These are phyloP conservation scores for Berkeleyomyces rouxiae DNA, from an alignment of 2,329 filamentous ascomycete species.

Conservation along the genomic window DNA sequence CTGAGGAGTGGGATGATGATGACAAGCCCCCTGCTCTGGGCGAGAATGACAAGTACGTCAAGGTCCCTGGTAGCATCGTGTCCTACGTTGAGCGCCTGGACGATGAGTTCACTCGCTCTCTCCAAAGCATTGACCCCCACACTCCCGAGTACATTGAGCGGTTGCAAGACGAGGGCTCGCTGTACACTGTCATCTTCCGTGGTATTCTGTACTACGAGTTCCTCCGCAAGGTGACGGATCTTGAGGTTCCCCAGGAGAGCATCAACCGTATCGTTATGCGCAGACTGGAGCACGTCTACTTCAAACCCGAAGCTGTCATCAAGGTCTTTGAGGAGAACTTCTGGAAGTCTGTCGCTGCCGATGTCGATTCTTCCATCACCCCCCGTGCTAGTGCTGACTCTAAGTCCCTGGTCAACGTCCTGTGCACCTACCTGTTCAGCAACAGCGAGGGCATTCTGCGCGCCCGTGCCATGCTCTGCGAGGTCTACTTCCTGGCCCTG, in stretches of 20 bases:
- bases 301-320: slow-evolving; percentile 91
- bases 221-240: slow-evolving; percentile 50
- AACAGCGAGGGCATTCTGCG: slow-evolving; percentile 92
- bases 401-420: slow-evolving; percentile 58
- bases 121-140: slow-evolving; percentile 94
- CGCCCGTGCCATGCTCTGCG: slow-evolving; percentile 91
- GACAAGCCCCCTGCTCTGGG: slow-evolving; percentile 72
- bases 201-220: slow-evolving; percentile 77
- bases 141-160: slow-evolving; percentile 97
- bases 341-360: slow-evolving; percentile 62
- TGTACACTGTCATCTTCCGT: slow-evolving; percentile 88
- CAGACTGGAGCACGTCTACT: slow-evolving; percentile 92
- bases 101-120: slow-evolving; percentile 90
- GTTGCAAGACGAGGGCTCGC: slow-evolving; percentile 69
- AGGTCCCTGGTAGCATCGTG: slow-evolving; percentile 82
- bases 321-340: slow-evolving; percentile 87
- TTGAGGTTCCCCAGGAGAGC: slow-evolving; percentile 67
- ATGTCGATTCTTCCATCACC: slow-evolving; percentile 64
- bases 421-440: slow-evolving; percentile 89
- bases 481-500: slow-evolving; percentile 94
- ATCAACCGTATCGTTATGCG: slow-evolving; percentile 88
- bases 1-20: slow-evolving; percentile 98
- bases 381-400: slow-evolving; percentile 56
- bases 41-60: slow-evolving; percentile 64
- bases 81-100: slow-evolving; percentile 91